Evolutionary conservation across 176 grass and related monocot genomes (phyloP), one percentile per base, ranked within the genome.

Genomic region (Phoenix roebelenii): DNA sequence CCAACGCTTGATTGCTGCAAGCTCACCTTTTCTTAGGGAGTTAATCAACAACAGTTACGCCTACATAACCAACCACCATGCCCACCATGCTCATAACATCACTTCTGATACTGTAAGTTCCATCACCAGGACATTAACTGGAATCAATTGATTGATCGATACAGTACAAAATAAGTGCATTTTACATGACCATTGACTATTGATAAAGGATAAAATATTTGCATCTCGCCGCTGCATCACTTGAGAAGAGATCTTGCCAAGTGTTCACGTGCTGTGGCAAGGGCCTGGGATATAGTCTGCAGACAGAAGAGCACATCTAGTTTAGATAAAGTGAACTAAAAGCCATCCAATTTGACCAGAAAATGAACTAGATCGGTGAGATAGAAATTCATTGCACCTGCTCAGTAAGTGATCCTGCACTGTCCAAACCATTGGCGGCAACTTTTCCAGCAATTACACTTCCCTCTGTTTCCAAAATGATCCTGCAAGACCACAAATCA

Each of bases 231-330:
- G 14, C 35, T 14, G 35, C 57, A 72, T 98, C 78, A 98, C 72
- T 88, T 98, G 16, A 92, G 81, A 83, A 91, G 93, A 78, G 93
- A 97, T 65, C 89, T 98, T 44, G 93, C 74, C 1, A 92, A 76
- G 79, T 98, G 93, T 35, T 98, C 87, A 76, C 87, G 83, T 65
- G 87, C 87, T 57, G 81, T 84, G 14, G 87, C 89, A 57, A 98
- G 67, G 15, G 93, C 93, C 62, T 88, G 85, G 64, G 86, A 76
- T 72, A 98, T 68, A 68, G 93, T 95, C 89, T 95, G 66, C 71
- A 82, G 25, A 17, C 19, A 76, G 52, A 84, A 32, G 49, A 29
- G 60, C n/a, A 63, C 44, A 44, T 44, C 35, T 44, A 44, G 9
- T 44, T 14, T 44, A 44, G 35, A 1, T 44, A 44, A 44, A 14